Base-by-base conservation (phyloP, 2,329 filamentous ascomycete species). In the Clarireedia homoeocarpa region DNA sequence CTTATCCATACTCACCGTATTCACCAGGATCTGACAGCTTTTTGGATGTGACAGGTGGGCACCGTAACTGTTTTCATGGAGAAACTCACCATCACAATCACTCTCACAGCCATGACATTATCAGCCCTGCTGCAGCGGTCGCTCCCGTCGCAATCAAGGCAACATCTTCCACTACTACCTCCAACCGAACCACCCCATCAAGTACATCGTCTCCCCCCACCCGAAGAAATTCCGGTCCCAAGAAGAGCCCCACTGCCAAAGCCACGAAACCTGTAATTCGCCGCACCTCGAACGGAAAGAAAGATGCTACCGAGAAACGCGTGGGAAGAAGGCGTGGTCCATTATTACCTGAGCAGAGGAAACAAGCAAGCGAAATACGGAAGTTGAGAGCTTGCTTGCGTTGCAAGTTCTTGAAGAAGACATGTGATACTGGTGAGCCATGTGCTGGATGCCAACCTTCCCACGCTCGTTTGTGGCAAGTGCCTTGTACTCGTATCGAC, bases 401-500 rank as follows among this genome's bases (percentile, higher is more conserved):
- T 63, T 97, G 92, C 82, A 96, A 96, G 76, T 97, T 96, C 77
- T 79, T 97, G 71, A 97, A 97, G 82, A 97, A 97, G 82, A 96
- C 92, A 49, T 97, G 92, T 70, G 92, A 97, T 73, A 96, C 95
- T 77, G 92, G 92, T 61, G 91, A 96, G 75, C 92, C 92, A 57
- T 97, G 92, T 73, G 88, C 86, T 66, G 92, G 92, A 48, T 97
- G 92, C 76, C 89, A 96, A 75, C 92, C 92, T 51, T 95, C 91
- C 20, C 92, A 97, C 72, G 92, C 92, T 61, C 86, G 92, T 62
- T 79, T 97, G 52, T 97, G 92, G 92, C 91, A 96, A 74, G 92
- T 97, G 46, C 92, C 92, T 59, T 97, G 92, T 78, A 97, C 92
- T 42, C 88, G 92, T 60, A 96, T 96, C 68, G 92, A 96, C 72